Percentiles rank a stretch among this genome's conserved stretches.
phyloP scores from a whole-genome alignment of 2,329 filamentous ascomycete genomes.

The Aspergillus persii region DNA sequence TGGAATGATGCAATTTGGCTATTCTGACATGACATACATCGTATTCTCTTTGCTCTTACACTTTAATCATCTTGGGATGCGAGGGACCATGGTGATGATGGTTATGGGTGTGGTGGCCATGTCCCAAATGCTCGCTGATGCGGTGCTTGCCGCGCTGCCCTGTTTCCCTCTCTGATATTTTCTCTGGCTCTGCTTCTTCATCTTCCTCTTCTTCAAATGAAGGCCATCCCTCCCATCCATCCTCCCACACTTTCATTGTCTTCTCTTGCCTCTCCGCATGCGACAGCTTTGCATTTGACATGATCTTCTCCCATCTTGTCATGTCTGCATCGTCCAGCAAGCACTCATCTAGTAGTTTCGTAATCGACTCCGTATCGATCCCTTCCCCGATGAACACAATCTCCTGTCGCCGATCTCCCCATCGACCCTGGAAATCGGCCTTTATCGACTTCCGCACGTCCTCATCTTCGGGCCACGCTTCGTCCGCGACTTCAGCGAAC shows the following conservation, averaged over 20 bases:
- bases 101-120: slow-evolving; percentile 14
- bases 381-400: slow-evolving; percentile 71
- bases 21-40: not conserved
- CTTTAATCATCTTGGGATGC: not conserved
- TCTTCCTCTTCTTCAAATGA: slow-evolving; percentile 28
- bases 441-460: slow-evolving; percentile 50
- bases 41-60: not conserved
- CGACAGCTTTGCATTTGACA: slow-evolving; percentile 38
- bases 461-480: slow-evolving; percentile 51
- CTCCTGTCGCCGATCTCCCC: slow-evolving; percentile 70
- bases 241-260: slow-evolving; percentile 55
- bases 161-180: not conserved
- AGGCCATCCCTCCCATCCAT: slow-evolving; percentile 59
- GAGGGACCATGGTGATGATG: slow-evolving; percentile 11
- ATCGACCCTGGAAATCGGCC: slow-evolving; percentile 52
- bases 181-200: slow-evolving; percentile 23
- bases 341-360: slow-evolving; percentile 57
- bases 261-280: slow-evolving; percentile 46
- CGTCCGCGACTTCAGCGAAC: slow-evolving; percentile 58
- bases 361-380: slow-evolving; percentile 54
- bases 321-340: slow-evolving; percentile 62
- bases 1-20: not conserved
- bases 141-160: slow-evolving; percentile 22
- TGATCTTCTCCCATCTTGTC: slow-evolving; percentile 53
- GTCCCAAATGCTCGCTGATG: slow-evolving; percentile 30